Conservation (phyloP, 2,329 filamentous ascomycete genomes). For the Fusarium sacchari region DNA sequence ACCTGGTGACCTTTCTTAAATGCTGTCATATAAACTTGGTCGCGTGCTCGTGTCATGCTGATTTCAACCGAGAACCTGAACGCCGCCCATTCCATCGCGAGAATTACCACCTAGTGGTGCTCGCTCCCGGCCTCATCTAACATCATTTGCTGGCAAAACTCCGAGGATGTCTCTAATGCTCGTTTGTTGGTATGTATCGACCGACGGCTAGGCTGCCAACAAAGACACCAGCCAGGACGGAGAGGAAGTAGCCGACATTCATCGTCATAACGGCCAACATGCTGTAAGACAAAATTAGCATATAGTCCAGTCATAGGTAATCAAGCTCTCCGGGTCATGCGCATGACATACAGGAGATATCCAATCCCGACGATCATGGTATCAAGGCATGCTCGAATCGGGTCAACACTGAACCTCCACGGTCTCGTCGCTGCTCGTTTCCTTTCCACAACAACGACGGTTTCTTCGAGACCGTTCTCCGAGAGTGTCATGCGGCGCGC, state of each 20-base stretch:
- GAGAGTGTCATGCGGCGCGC: conserved; percentile 72
- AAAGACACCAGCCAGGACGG: conserved; percentile 82
- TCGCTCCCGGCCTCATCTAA: background rate
- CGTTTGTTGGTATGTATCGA: conserved; percentile 66
- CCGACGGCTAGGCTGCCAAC: conserved; percentile 86
- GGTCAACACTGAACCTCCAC: conserved; percentile 84
- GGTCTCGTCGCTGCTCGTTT: conserved; percentile 66
- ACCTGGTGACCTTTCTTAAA: background rate
- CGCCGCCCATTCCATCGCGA: background rate
- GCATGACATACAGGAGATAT: conserved; percentile 80
- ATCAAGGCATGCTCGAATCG: conserved; percentile 76
- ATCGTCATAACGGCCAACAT: conserved; percentile 94
- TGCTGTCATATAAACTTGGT: background rate
- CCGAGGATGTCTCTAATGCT: conserved; percentile 52
- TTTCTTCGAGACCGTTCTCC: conserved; percentile 83
- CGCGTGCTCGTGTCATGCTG: background rate
- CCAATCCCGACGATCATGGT: conserved; percentile 79
- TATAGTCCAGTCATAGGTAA: background rate
- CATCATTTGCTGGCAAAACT: background rate
- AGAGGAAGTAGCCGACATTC: conserved; percentile 86
- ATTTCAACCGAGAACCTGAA: background rate
- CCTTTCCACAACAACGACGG: conserved; percentile 76
- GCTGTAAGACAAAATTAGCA: conserved; percentile 56
- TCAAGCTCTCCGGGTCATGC: background rate
- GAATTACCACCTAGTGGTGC: background rate